Percentiles rank a stretch among this genome's conserved stretches.
phyloP scores from a whole-genome alignment of 2,329 filamentous ascomycete genomes.

The Allantophomopsis lycopodina region DNA sequence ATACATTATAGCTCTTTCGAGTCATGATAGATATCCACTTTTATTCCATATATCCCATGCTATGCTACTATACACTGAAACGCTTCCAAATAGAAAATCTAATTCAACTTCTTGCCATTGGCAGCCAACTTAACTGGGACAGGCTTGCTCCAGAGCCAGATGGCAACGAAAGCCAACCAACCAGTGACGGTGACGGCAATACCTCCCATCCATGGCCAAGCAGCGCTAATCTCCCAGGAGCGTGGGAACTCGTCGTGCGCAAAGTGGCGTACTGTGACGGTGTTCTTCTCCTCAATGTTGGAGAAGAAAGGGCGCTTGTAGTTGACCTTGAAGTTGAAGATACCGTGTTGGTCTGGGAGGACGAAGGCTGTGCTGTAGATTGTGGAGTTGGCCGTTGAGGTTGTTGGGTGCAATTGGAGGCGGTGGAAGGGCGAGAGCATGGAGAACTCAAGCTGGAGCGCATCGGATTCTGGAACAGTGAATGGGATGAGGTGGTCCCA shows the following conservation, averaged over 20 bases:
- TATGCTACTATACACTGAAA: too few relatives aligned
- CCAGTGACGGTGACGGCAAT: conserved; percentile 73
- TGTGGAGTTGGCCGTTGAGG: conserved; percentile 50
- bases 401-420: conserved; percentile 49
- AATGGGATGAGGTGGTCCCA: conserved; percentile 67
- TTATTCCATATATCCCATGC: too few relatives aligned
- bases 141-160: conserved; percentile 76
- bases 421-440: conserved; percentile 98
- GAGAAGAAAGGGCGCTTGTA: conserved; percentile 92
- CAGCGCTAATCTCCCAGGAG: conserved; percentile 77
- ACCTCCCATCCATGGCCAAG: conserved; percentile 89
- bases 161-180: conserved; percentile 69
- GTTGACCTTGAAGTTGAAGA: conserved; percentile 97
- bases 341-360: conserved; percentile 92
- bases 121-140: conserved; percentile 16
- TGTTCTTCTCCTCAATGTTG: conserved; percentile 83
- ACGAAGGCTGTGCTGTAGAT: conserved; percentile 66
- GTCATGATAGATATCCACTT: too few relatives aligned
- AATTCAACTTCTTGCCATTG: conserved; percentile 26
- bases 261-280: conserved; percentile 89
- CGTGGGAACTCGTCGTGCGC: conserved; percentile 94
- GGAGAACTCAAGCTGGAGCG: conserved; percentile 87
- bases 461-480: conserved; percentile 52
- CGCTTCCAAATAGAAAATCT: conserved; percentile 3
- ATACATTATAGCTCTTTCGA: too few relatives aligned